Evolutionary conservation across 1,284 basidiomycete genomes (phyloP).

Genomic region (Ustilago vetiveriae): DNA sequence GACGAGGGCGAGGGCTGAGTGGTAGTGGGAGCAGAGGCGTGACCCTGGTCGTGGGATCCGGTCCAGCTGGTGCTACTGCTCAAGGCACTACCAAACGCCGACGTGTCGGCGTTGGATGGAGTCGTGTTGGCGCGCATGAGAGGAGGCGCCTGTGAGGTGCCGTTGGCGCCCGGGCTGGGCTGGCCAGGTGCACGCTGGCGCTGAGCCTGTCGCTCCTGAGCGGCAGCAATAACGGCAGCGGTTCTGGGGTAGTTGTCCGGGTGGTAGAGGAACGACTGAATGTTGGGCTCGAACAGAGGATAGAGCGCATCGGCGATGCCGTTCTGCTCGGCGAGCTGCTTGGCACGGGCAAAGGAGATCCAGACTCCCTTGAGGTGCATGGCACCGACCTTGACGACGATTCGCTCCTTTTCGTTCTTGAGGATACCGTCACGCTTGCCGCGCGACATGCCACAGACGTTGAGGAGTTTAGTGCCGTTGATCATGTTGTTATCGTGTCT

Average conservation of each 20-base stretch:
- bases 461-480: constrained; percentile 67
- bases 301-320: constrained; percentile 64
- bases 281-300: constrained; percentile 67
- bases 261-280: constrained; percentile 66
- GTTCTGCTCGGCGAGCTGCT: constrained; percentile 65
- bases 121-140: constrained; percentile 58
- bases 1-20: constrained; percentile 47
- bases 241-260: constrained; percentile 66
- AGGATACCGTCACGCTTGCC: constrained; percentile 67
- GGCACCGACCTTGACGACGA: constrained; percentile 66
- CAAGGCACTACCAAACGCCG: constrained; percentile 38
- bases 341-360: constrained; percentile 65
- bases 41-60: constrained; percentile 45
- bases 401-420: constrained; percentile 67
- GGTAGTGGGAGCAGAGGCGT: constrained; percentile 47
- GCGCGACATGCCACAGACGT: constrained; percentile 66
- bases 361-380: constrained; percentile 68
- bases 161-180: constrained; percentile 43
- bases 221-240: constrained; percentile 65
- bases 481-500: constrained; percentile 67
- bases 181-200: constrained; percentile 51
- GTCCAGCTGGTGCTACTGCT: constrained; percentile 49
- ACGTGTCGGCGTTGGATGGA: constrained; percentile 44
- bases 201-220: constrained; percentile 63
- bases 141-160: constrained; percentile 44